These are phyloP conservation scores for Neurospora sp. DNA, from an alignment of 495 filamentous ascomycete species.

Conservation along the genomic window DNA sequence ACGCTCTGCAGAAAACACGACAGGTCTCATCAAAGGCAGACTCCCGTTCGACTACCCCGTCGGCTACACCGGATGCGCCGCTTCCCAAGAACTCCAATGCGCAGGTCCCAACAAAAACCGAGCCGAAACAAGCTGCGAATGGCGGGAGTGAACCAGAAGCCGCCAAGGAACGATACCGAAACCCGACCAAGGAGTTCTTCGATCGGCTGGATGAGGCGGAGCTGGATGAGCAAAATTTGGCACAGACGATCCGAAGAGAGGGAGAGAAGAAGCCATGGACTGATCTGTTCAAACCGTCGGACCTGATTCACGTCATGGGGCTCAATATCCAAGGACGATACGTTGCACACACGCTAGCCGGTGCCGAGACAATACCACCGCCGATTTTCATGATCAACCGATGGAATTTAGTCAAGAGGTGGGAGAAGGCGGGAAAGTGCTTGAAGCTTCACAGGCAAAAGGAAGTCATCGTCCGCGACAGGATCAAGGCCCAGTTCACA, in stretches of 20 bases:
- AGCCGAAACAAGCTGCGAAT: neutral
- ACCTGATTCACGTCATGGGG: conserved; percentile 45
- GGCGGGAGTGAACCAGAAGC: neutral
- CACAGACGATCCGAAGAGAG: neutral
- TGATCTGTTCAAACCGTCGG: conserved; percentile 7
- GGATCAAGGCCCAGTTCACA: conserved; percentile 11
- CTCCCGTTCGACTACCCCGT: neutral
- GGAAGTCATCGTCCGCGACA: conserved; percentile 2
- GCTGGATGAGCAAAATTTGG: neutral
- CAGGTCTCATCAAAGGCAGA: neutral
- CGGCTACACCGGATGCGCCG: neutral
- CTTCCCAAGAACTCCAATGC: neutral
- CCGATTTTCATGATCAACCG: conserved; percentile 21
- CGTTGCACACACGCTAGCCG: conserved; percentile 39
- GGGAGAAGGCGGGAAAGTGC: conserved; percentile 13
- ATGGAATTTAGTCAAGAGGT: conserved; percentile 4
- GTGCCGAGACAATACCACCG: conserved; percentile 17
- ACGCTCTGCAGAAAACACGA: neutral
- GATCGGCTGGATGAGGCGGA: neutral
- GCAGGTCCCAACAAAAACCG: neutral
- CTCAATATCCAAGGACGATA: conserved; percentile 37
- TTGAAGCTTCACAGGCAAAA: conserved; percentile 14
- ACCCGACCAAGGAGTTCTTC: neutral
- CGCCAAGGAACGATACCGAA: neutral
- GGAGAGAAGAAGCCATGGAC: neutral